These are phyloP conservation scores for Phaeosphaeriaceae sp. DNA, from an alignment of 2,329 filamentous ascomycete genomes.

Conservation along the genomic window DNA sequence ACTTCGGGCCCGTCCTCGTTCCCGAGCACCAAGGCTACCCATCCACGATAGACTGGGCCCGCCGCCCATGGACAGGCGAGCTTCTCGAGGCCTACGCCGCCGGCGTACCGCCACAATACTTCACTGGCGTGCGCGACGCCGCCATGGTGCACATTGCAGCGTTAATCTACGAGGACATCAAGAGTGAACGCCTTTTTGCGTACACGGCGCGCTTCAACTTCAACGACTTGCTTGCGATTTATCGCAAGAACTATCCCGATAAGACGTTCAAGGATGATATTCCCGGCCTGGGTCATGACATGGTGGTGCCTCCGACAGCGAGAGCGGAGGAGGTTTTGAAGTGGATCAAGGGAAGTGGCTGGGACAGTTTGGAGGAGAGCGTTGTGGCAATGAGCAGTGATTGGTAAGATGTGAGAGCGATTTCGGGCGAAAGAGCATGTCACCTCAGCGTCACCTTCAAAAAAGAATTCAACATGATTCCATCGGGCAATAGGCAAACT, in stretches of 20 bases:
- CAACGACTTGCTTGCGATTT: conserved; percentile 52
- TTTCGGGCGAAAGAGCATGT: not conserved
- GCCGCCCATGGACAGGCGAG: conserved; percentile 29
- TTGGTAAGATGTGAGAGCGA: conserved; percentile 8
- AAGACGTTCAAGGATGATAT: conserved; percentile 41
- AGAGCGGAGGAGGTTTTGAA: conserved; percentile 35
- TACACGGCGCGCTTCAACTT: conserved; percentile 58
- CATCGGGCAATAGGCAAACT: too few species aligned
- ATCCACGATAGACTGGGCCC: conserved; percentile 36
- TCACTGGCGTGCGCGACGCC: conserved; percentile 29
- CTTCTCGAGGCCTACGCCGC: conserved; percentile 41
- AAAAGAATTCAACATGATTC: too few species aligned
- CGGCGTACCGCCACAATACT: conserved; percentile 24
- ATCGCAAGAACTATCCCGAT: conserved; percentile 50
- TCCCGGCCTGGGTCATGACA: conserved; percentile 23
- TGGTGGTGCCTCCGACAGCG: conserved; percentile 23
- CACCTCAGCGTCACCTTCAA: too few species aligned
- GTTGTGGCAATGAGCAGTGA: conserved; percentile 22
- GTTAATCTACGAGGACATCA: conserved; percentile 54
- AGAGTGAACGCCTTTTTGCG: conserved; percentile 61
- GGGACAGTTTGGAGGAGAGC: conserved; percentile 33
- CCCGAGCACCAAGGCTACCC: conserved; percentile 43
- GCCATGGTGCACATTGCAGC: conserved; percentile 63
- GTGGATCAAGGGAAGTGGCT: conserved; percentile 37
- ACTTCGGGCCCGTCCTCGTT: conserved; percentile 46